A percentile compares a stretch with the other conserved stretches of the same genome.
Evolutionary conservation across 768 basidiomycete genomes (phyloP).

Genomic region (Russula abietina): DNA sequence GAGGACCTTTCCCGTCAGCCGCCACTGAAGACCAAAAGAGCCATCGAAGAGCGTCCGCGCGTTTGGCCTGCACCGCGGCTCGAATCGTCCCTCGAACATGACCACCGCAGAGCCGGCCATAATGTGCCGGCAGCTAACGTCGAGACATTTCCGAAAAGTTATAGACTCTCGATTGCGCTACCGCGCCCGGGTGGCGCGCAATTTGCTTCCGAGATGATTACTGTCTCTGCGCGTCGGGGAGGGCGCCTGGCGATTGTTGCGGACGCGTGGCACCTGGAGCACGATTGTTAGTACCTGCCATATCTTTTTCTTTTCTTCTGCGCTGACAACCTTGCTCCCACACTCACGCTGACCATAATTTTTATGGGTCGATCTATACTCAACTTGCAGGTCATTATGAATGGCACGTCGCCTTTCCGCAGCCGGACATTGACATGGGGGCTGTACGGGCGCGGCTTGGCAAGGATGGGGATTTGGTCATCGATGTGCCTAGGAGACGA

Average conservation of each 20-base stretch:
- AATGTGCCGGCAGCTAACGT: neutral
- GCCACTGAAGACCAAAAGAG: neutral
- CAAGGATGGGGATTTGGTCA: slow-evolving; percentile 3
- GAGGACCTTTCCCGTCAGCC: neutral
- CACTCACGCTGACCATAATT: too few species aligned
- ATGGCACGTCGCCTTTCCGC: slow-evolving; percentile 14
- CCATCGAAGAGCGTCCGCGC: neutral
- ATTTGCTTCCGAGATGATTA: slow-evolving; percentile 18
- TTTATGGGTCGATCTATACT: neutral
- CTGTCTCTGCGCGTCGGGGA: slow-evolving; percentile 14
- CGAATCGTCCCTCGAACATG: slow-evolving; percentile 16
- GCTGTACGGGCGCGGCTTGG: slow-evolving; percentile 10
- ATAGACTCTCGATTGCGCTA: slow-evolving; percentile 11
- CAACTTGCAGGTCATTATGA: slow-evolving; percentile 14
- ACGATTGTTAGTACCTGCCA: slow-evolving; percentile 6
- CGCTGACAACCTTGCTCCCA: neutral
- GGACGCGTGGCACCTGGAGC: slow-evolving; percentile 21
- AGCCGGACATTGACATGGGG: neutral
- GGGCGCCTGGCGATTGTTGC: slow-evolving; percentile 13
- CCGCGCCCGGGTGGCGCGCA: slow-evolving; percentile 16
- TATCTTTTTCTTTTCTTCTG: neutral
- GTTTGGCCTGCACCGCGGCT: neutral
- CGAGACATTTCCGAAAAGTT: neutral
- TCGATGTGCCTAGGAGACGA: slow-evolving; percentile 10
- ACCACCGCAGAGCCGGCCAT: neutral